Evolutionary conservation across 2,329 filamentous ascomycete species (phyloP).

Genomic region (Monosporascus sp.): DNA sequence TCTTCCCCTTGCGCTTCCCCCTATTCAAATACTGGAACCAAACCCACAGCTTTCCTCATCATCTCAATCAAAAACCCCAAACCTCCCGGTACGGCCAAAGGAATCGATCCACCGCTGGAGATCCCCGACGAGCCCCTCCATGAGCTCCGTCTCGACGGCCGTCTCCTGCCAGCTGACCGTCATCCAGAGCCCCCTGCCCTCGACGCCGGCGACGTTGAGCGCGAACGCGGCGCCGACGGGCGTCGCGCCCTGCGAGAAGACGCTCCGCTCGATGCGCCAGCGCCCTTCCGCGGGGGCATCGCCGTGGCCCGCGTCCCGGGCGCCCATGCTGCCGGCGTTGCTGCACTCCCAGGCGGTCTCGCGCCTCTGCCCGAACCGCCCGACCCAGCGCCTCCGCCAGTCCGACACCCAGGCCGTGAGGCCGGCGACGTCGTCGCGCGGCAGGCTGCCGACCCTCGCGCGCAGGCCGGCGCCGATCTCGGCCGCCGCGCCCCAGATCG

Average conservation of each 20-base stretch:
- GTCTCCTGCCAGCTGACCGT: constrained; percentile 44
- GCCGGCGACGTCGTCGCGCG: constrained; percentile 37
- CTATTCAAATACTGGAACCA: too few relatives aligned
- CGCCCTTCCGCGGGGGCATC: neutral
- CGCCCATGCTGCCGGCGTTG: constrained; percentile 42
- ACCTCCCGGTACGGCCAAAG: constrained; percentile 6
- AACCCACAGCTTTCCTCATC: neutral
- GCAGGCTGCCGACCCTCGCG: constrained; percentile 26
- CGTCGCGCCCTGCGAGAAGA: constrained; percentile 46
- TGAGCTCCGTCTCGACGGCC: constrained; percentile 32
- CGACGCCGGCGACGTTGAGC: constrained; percentile 43
- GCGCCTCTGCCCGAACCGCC: constrained; percentile 37
- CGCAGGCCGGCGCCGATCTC: constrained; percentile 30
- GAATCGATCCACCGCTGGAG: constrained; percentile 25
- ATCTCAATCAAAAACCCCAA: neutral
- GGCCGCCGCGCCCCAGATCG: constrained; percentile 39
- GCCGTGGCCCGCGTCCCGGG: constrained; percentile 3
- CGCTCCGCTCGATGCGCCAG: constrained; percentile 35
- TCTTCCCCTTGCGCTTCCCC: too few relatives aligned
- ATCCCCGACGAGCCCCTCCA: constrained; percentile 32
- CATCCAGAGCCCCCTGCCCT: constrained; percentile 33
- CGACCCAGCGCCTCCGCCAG: constrained; percentile 34
- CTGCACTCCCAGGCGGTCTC: constrained; percentile 44
- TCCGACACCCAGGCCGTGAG: constrained; percentile 38
- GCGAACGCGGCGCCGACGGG: constrained; percentile 36